A percentile compares a stretch with the other conserved stretches of the same genome.
These are phyloP conservation scores for Solanum bulbocastanum DNA, from an alignment of 257 asterid genomes.

Conservation along the genomic window DNA sequence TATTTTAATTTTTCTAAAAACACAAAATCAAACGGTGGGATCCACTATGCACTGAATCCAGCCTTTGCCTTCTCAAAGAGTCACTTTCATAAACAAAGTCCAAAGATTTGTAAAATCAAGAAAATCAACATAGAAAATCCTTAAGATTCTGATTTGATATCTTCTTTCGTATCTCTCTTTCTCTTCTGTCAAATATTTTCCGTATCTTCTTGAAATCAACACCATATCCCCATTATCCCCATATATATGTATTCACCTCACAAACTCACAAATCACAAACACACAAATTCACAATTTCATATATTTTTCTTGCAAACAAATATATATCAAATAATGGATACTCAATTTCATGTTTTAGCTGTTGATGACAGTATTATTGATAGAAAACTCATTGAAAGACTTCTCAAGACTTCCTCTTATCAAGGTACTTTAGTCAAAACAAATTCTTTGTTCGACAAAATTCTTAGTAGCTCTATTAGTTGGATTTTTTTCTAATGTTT, in stretches of 20 bases:
- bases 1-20: neutral
- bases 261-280: neutral
- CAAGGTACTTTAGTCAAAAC: constrained; percentile 19
- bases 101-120: neutral
- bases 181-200: neutral
- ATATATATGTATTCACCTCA: neutral
- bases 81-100: neutral
- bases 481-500: neutral
- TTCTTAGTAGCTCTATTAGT: no score
- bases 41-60: neutral
- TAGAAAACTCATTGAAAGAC: constrained; percentile 51
- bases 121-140: neutral
- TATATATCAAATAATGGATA: constrained; percentile 22
- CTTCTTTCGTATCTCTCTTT: neutral
- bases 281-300: neutral
- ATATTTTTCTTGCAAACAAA: neutral
- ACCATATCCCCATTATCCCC: neutral
- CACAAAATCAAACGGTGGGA: neutral
- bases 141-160: neutral
- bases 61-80: neutral
- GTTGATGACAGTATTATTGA: constrained; percentile 56
- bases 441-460: no score
- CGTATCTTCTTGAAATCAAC: neutral
- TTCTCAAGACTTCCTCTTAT: constrained; percentile 44
- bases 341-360: constrained; percentile 51